phyloP scores from a whole-genome alignment of 768 basidiomycete species.

The Ramaria sp. region DNA sequence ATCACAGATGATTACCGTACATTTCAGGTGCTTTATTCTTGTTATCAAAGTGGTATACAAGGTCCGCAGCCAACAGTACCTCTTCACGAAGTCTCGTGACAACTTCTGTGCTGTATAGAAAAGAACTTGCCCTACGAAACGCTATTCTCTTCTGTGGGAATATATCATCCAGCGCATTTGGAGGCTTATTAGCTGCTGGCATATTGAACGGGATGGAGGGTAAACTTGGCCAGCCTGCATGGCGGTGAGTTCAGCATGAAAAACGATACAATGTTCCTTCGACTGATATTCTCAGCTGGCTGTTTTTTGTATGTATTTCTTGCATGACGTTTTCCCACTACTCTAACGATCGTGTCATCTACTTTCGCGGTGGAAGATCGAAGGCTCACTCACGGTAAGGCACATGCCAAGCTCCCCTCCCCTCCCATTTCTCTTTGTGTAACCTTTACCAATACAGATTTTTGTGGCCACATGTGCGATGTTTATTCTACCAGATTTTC shows the following conservation, averaged over 20 bases:
- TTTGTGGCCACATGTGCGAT: conserved; percentile 39
- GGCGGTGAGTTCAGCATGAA: conserved; percentile 40
- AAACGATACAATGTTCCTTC: conserved; percentile 1
- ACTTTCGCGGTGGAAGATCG: conserved; percentile 18
- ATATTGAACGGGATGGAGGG: conserved; percentile 70
- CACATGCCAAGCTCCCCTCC: not conserved
- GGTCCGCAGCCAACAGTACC: conserved; percentile 9
- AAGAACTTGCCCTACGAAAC: conserved; percentile 58
- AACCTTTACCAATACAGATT: conserved; percentile 12
- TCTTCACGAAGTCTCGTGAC: conserved; percentile 16
- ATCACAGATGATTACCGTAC: not conserved
- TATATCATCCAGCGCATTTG: conserved; percentile 74
- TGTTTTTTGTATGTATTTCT: conserved; percentile 24
- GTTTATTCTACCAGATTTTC: conserved; percentile 68
- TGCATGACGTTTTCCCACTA: not conserved
- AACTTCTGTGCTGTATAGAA: conserved; percentile 47
- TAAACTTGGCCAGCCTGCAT: conserved; percentile 53
- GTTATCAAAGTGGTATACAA: conserved; percentile 28
- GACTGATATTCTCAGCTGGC: conserved; percentile 24
- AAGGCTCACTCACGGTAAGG: conserved; percentile 29
- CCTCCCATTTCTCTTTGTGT: too few relatives aligned
- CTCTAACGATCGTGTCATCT: not conserved
- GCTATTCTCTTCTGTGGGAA: conserved; percentile 62
- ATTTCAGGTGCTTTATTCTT: conserved; percentile 22
- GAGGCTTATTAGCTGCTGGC: conserved; percentile 64